Evolutionary conservation across 768 basidiomycete genomes (phyloP).

Genomic region (Mycena indigotica): DNA sequence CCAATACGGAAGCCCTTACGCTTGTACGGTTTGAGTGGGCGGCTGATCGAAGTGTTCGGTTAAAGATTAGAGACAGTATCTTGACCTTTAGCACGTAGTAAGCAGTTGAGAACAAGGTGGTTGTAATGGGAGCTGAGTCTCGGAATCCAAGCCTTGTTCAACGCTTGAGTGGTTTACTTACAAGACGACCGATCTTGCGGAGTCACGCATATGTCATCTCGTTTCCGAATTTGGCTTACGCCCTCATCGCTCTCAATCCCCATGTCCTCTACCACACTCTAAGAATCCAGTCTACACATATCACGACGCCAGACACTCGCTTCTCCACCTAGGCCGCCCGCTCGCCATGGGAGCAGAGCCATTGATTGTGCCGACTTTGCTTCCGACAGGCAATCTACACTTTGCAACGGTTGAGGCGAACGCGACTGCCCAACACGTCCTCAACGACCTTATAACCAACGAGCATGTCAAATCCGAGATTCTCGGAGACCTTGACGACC

Average conservation of each 20-base stretch:
- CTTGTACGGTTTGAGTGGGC: constrained; percentile 84
- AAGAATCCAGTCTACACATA: neutral
- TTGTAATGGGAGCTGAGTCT: too few species aligned
- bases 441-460: constrained; percentile 48
- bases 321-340: constrained; percentile 3
- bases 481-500: constrained; percentile 57
- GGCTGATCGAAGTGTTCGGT: constrained; percentile 76
- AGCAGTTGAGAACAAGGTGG: too few species aligned
- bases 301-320: neutral
- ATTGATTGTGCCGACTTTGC: constrained; percentile 59
- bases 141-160: too few species aligned
- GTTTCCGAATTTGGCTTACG: neutral
- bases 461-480: constrained; percentile 57
- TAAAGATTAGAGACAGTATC: constrained; percentile 79
- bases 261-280: constrained; percentile 1
- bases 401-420: constrained; percentile 59
- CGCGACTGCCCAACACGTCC: constrained; percentile 62
- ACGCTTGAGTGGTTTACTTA: too few species aligned
- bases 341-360: constrained; percentile 44
- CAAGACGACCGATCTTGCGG: neutral
- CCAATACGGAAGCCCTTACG: constrained; percentile 62
- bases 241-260: neutral
- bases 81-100: constrained; percentile 85
- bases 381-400: constrained; percentile 60
- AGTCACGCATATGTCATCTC: neutral